These are phyloP conservation scores for Ophiostoma himal-ulmi DNA, from an alignment of 2,329 filamentous ascomycete genomes.

Conservation along the genomic window DNA sequence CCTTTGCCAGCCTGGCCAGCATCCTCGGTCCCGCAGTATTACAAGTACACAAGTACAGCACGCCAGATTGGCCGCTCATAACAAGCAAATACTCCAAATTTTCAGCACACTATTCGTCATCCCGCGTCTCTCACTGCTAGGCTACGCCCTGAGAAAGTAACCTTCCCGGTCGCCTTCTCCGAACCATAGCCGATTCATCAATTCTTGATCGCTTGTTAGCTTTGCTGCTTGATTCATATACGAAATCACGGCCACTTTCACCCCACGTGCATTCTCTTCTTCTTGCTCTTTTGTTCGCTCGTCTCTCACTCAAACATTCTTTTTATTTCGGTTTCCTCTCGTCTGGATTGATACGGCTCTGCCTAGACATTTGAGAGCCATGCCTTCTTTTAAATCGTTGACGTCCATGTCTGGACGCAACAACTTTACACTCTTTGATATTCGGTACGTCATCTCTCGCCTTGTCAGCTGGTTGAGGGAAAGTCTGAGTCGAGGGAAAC, in stretches of 20 bases:
- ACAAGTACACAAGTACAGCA: not conserved
- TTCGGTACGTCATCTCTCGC: slow-evolving; percentile 42
- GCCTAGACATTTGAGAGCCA: slow-evolving; percentile 12
- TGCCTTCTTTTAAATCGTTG: slow-evolving; percentile 47
- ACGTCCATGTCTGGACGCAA: slow-evolving; percentile 46
- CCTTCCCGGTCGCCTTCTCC: slow-evolving; percentile 17
- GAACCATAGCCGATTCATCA: not conserved
- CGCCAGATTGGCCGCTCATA: not conserved
- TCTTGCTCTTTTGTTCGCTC: not conserved
- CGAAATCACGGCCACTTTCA: slow-evolving; percentile 4
- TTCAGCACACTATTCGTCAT: slow-evolving; percentile 4
- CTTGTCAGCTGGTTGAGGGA: not conserved
- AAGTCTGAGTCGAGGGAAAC: not conserved
- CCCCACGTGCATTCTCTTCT: slow-evolving; percentile 4
- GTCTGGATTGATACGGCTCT: slow-evolving; percentile 9
- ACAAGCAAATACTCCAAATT: not conserved
- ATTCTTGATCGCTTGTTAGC: not conserved
- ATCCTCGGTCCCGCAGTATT: slow-evolving; percentile 9
- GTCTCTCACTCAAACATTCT: not conserved
- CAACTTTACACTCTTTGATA: slow-evolving; percentile 52
- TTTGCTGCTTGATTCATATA: slow-evolving; percentile 11
- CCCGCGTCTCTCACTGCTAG: not conserved
- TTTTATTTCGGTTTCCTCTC: slow-evolving; percentile 6
- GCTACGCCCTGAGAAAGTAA: not conserved
- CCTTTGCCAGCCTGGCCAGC: not conserved